Evolutionary conservation across 345 rosid genomes (phyloP).

Genomic region (Toxicodendron radicans): DNA sequence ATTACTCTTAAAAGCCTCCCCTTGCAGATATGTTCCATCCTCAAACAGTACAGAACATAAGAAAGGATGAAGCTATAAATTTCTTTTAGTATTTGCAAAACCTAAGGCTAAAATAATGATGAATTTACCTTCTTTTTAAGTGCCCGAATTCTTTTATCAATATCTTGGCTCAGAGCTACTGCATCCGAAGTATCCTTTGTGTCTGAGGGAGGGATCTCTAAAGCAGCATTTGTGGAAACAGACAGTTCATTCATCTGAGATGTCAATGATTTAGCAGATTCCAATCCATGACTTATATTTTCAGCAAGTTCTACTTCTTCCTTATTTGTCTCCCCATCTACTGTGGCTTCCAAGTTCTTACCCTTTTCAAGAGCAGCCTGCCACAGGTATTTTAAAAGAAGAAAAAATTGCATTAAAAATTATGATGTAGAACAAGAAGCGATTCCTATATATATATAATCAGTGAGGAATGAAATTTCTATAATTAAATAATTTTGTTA

Average conservation of each 20-base stretch:
- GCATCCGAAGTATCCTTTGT: slow-evolving; percentile 37
- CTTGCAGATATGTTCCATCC: neutral
- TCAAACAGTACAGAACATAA: neutral
- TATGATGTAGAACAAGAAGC: neutral
- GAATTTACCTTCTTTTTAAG: slow-evolving; percentile 83
- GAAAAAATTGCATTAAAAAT: neutral
- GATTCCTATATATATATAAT: too few species aligned
- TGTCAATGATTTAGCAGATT: slow-evolving; percentile 52
- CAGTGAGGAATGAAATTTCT: neutral
- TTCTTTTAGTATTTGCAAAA: slow-evolving; percentile 1
- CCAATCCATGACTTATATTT: slow-evolving; percentile 35
- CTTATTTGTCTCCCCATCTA: slow-evolving; percentile 36
- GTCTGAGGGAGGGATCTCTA: slow-evolving; percentile 32
- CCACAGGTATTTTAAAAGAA: neutral
- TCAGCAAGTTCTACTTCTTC: slow-evolving; percentile 35
- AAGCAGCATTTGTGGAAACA: slow-evolving; percentile 52
- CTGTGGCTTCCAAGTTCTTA: slow-evolving; percentile 42
- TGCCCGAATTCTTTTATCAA: slow-evolving; percentile 79
- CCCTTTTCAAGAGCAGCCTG: slow-evolving; percentile 81
- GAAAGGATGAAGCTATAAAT: neutral
- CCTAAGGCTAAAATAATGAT: slow-evolving; percentile 8
- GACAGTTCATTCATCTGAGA: slow-evolving; percentile 64
- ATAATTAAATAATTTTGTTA: too few species aligned
- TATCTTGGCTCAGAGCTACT: slow-evolving; percentile 50
- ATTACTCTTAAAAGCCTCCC: neutral